phyloP scores from a whole-genome alignment of 208 protist genomes.

The Vickermania spadyakhi region DNA sequence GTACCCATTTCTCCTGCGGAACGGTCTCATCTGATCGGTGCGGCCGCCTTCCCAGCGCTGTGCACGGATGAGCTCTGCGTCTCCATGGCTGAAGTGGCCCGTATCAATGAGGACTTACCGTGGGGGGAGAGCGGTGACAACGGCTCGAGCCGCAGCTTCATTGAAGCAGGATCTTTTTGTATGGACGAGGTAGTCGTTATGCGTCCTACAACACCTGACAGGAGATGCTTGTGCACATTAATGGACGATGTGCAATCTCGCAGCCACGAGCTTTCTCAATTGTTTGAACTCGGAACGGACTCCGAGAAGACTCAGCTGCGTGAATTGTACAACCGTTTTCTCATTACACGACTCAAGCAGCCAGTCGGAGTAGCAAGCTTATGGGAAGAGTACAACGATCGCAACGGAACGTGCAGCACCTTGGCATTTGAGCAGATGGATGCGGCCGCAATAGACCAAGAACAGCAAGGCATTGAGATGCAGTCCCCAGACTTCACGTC shows the following conservation, averaged over 20 bases:
- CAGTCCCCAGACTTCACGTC: background rate
- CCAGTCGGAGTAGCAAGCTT: slow-evolving; percentile 8
- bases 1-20: slow-evolving; percentile 37
- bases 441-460: background rate
- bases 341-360: slow-evolving; percentile 40
- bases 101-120: slow-evolving; percentile 9
- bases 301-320: slow-evolving; percentile 20
- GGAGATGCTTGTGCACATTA: slow-evolving; percentile 19
- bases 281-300: slow-evolving; percentile 25
- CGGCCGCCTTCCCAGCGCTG: slow-evolving; percentile 58
- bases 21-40: slow-evolving; percentile 40
- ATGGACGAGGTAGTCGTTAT: slow-evolving; percentile 3
- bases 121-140: background rate
- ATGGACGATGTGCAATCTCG: slow-evolving; percentile 21
- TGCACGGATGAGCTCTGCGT: slow-evolving; percentile 67
- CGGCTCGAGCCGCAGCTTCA: background rate
- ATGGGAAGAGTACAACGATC: background rate
- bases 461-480: background rate
- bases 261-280: slow-evolving; percentile 29
- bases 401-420: background rate
- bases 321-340: slow-evolving; percentile 42
- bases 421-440: background rate
- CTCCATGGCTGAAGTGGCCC: slow-evolving; percentile 48
- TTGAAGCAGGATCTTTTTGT: background rate
- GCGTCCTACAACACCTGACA: slow-evolving; percentile 42